Evolutionary conservation across 169 alveolate genomes (phyloP).

Genomic region (Theileria parva): DNA sequence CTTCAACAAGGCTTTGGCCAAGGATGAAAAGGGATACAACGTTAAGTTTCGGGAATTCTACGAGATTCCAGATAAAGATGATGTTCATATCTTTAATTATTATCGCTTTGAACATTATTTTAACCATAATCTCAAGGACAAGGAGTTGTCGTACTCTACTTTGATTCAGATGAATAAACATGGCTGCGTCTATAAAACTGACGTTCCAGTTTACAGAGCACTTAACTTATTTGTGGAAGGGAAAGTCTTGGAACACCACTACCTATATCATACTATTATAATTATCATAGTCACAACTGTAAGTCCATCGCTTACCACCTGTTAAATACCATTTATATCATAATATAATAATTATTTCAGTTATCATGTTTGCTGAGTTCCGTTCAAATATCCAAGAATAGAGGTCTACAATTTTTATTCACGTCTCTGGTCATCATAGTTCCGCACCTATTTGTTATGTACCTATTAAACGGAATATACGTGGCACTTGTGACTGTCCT

Average conservation of each 20-base stretch:
- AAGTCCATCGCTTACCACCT: not conserved
- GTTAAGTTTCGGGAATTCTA: slow-evolving; percentile 8
- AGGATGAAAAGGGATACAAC: slow-evolving; percentile 14
- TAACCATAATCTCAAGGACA: not conserved
- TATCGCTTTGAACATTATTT: not conserved
- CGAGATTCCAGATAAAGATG: not conserved
- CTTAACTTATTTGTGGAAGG: not conserved
- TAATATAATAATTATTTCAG: not conserved
- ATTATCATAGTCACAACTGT: not conserved
- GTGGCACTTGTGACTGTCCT: not conserved
- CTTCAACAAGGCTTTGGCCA: slow-evolving; percentile 30
- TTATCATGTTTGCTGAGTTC: slow-evolving; percentile 14
- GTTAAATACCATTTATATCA: not conserved
- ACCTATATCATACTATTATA: not conserved
- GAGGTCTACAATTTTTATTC: not conserved
- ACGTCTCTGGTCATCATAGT: slow-evolving; percentile 16
- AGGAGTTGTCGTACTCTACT: not conserved
- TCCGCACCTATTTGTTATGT: slow-evolving; percentile 12
- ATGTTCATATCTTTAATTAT: slow-evolving; percentile 1
- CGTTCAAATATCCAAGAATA: not conserved
- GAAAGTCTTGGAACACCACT: slow-evolving; percentile 7
- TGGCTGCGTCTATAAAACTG: slow-evolving; percentile 50
- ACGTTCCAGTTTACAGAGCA: slow-evolving; percentile 6
- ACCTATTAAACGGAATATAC: slow-evolving; percentile 6
- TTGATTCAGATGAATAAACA: not conserved